Percentiles rank a stretch among this genome's conserved stretches.
phyloP scores from a whole-genome alignment of 31 red algal genomes.

The Asparagopsis taxiformis region DNA sequence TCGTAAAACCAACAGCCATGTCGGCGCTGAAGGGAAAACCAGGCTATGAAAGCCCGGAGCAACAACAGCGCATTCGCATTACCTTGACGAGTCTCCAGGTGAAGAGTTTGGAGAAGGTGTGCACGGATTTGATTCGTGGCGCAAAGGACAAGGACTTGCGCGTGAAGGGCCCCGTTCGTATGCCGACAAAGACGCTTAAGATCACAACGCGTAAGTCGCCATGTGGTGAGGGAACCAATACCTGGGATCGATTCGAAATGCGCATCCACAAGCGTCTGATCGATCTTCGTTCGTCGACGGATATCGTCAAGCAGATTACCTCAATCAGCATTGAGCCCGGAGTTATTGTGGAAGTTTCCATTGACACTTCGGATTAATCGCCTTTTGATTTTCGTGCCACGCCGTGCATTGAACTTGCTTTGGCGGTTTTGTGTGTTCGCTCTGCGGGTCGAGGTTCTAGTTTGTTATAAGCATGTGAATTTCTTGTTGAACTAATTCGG shows the following conservation, averaged over 20 bases:
- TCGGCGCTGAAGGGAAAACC: constrained; percentile 84
- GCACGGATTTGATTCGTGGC: constrained; percentile 77
- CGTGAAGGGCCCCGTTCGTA: constrained; percentile 90
- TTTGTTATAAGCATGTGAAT: too few species aligned
- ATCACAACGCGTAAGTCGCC: constrained; percentile 96
- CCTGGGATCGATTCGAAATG: constrained; percentile 98
- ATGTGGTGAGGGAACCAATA: constrained; percentile 97
- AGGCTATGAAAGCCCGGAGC: constrained; percentile 56
- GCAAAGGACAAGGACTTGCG: constrained; percentile 81
- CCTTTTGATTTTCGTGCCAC: neutral
- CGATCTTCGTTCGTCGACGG: constrained; percentile 78
- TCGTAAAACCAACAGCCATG: neutral
- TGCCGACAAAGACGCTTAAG: constrained; percentile 85
- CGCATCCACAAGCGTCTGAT: constrained; percentile 96
- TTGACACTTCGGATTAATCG: constrained; percentile 42
- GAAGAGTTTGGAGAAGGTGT: constrained; percentile 85
- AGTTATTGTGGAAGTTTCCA: constrained; percentile 82
- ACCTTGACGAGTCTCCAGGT: constrained; percentile 83
- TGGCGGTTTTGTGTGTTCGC: too few species aligned
- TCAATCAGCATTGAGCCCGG: constrained; percentile 72
- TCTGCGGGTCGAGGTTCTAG: too few species aligned
- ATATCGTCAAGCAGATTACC: constrained; percentile 96
- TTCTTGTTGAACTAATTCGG: too few species aligned
- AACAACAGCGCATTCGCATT: constrained; percentile 86
- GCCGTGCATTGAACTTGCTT: neutral